These are phyloP conservation scores for Phytophthora syringae DNA, from an alignment of 352 stramenopile species.

Conservation along the genomic window DNA sequence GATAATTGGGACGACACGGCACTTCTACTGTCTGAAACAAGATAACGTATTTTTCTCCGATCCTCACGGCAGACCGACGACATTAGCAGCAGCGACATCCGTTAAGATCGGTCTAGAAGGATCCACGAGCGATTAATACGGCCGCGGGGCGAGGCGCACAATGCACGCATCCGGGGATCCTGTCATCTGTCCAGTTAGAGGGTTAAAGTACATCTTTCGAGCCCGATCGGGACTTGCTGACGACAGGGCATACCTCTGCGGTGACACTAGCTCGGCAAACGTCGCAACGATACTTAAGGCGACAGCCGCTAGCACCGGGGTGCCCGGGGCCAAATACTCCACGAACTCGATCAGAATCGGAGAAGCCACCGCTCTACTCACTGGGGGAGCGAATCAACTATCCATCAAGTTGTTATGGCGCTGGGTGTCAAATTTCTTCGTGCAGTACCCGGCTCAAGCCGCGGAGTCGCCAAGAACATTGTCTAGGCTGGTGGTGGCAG, in stretches of 20 bases:
- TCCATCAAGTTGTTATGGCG: background rate
- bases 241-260: background rate
- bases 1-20: background rate
- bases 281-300: background rate
- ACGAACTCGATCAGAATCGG: slow-evolving; percentile 1
- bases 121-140: slow-evolving; percentile 36
- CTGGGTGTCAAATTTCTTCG: background rate
- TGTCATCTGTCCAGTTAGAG: slow-evolving; percentile 14
- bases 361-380: background rate
- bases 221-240: background rate
- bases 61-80: background rate
- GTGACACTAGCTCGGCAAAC: background rate
- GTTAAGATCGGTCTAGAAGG: slow-evolving; percentile 22
- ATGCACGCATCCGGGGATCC: slow-evolving; percentile 18
- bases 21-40: slow-evolving; percentile 17
- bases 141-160: slow-evolving; percentile 15
- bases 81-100: background rate
- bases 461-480: background rate
- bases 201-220: background rate
- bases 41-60: slow-evolving; percentile 10
- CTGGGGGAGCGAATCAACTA: background rate
- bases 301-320: no score
- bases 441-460: slow-evolving; percentile 1
- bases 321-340: no score
- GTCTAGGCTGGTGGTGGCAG: no score